Evolutionary conservation across 768 basidiomycete species (phyloP), one percentile per base, ranked within the genome.

Genomic region (Leccinum obscurum): DNA sequence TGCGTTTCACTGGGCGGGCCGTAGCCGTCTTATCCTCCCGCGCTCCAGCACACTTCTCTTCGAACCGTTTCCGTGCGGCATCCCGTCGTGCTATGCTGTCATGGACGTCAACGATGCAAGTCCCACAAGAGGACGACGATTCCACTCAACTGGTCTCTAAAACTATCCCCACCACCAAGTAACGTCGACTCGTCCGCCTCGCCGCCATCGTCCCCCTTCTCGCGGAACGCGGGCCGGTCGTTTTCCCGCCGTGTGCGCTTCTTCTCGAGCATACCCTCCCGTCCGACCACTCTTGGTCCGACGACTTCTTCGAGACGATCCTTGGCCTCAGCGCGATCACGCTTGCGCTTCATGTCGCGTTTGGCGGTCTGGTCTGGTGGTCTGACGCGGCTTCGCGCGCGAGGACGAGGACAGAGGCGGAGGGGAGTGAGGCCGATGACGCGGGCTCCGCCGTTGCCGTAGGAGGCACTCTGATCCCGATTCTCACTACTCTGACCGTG

Each of bases 231-330:
- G 22, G 22, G 22, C 41, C 82, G 77, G 73, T 95, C 90, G 14
- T 77, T 77, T 63, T 92, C 92, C 62, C 93, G 80, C 62, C 80
- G 82, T 41, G 84, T 86, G 32, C 85, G 77, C 73, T 93, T 92
- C 79, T 94, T 94, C 78, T 95, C 95, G 61, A 95, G 71, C 83
- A 89, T 85, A 3, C 87, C 90, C 64, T 95, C 95, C 56, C 86
- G 79, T 1, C 95, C 95, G 4, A 90, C 85, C 61, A 85, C 82
- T 64, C 85, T 85, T 17, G 93, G 92, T 9, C 89, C 88, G 1
- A 90, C 87, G 73, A 86, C 75, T 32, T 95, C 92, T 67, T 94
- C 91, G 14, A 91, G 57, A 41, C 85, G 78, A 3, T 89, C 88
- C 67, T 85, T 87, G 17, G 82, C 84, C 63, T 89, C 87, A 52